Base-by-base conservation (phyloP, 1,284 basidiomycete genomes). In the Malassezia pachydermatis region DNA sequence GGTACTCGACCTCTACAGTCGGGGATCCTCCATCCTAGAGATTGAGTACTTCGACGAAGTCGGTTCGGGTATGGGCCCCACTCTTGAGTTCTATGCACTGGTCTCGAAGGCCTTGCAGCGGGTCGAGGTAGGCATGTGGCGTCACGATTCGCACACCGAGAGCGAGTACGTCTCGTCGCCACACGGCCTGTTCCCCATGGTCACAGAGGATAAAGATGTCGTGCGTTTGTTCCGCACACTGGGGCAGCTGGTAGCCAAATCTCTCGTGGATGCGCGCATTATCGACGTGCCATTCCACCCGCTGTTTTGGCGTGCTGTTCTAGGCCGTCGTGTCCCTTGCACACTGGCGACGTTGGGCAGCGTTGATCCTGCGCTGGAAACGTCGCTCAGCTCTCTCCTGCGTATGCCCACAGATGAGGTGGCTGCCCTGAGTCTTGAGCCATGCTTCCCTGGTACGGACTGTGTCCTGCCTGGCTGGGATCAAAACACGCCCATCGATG, bases 41-140 rank as follows among this genome's bases (percentile, higher is more conserved):
- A 88, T 98, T 44, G 90, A 99, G 73, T 98, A 96, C 76, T 96
- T 96, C 70, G 89, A 95, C 68, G 94, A 99, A 76, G 92, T 95
- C 41, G 94, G 94, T 19, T 98, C 94, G 2, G 94, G 94, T 24
- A 76, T 98, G 10, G 94, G 94, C 3, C 94, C 90, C 5, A 98
- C 94, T n/a, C 78, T 98, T 28, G 94, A 96, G 75, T 96, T 98
- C 74, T 96, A 95, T 74, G 84, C 88, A 30, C 76, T 96, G 42
- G 88, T 88, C 13, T 90, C 87, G 41, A 84, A 83, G 67, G 89
- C 92, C 74, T 94, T 95, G 72, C 88, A 88, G 0, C 78, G 86
- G 50, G 81, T 82, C 60, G 82, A 86, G 56, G 75, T 94, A 60
- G 84, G 85, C 73, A 78, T 96, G 25, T 96, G 92, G 90, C 79